Evolutionary conservation across 108 stramenopile genomes (phyloP), one percentile per base, ranked within the genome.

Genomic region (Skeletonema marinoi): DNA sequence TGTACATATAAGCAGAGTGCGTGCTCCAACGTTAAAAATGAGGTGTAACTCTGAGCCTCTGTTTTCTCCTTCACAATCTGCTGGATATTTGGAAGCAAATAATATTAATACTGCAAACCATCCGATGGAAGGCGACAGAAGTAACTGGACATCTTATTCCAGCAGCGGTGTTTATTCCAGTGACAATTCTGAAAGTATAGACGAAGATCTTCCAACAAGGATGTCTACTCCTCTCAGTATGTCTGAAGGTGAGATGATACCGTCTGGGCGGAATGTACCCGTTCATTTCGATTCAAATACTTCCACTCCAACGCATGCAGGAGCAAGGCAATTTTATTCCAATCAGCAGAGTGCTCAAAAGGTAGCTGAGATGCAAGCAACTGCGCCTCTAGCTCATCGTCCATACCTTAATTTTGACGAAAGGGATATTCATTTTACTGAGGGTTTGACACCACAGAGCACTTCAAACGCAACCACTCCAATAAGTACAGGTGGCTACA

Each of bases 231-330:
- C 78, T 30, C 44, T 78, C 13, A 44, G 29, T 39, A 17, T 41
- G 6, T 35, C 51, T 0, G 63, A 54, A 39, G 38, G n/a, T 41
- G 21, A 51, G 6, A 56, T 29, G 25, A 56, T 29, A 5, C 54
- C 7, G 25, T 70, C 77, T n/a, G 63, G 36, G 4, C 38, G 70
- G 17, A 19, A 35, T 3, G 11, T 25, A 21, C 41, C 50, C 29
- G 9, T 35, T 21, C 54, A 39, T 39, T 12, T 19, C 36, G 31
- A 39, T 13, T 41, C 14, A 60, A 66, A 76, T 32, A 77, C 76
- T 3, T 63, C 76, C 25, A 77, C 76, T 8, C 76, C 76, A 29
- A 77, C 68, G 5, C 65, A 75, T n/a, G 75, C 59, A 19, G 66
- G 75, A 31, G 75, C 75, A 0, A 77, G 46, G 35, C 41, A 56